Evolutionary conservation across 2,329 filamentous ascomycete species (phyloP).

Genomic region (Diplocarpon rosae): DNA sequence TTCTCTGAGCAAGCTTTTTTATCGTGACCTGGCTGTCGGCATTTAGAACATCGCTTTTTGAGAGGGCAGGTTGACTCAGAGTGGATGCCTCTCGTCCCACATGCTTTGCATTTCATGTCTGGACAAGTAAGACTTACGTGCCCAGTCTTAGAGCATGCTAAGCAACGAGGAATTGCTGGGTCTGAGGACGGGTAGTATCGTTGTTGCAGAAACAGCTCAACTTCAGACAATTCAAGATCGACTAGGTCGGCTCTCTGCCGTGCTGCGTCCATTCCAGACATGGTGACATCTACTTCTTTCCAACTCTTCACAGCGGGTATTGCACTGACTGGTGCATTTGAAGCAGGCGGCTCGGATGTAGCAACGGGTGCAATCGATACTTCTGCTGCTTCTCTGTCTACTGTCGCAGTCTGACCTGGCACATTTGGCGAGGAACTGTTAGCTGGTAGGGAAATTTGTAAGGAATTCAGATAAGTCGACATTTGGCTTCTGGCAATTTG

Average conservation of each 20-base stretch:
- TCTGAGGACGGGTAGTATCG: conserved; percentile 36
- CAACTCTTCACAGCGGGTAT: neutral
- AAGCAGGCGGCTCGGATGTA: too few species aligned
- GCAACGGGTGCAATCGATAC: too few species aligned
- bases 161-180: conserved; percentile 31
- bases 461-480: too few species aligned
- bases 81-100: conserved; percentile 34
- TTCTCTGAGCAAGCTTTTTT: conserved; percentile 43
- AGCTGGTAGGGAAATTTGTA: too few species aligned
- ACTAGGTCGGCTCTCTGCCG: neutral
- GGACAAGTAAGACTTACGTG: conserved; percentile 38
- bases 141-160: conserved; percentile 38
- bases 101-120: conserved; percentile 37
- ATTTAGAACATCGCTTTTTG: conserved; percentile 43
- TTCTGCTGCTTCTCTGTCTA: too few species aligned
- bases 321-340: too few species aligned
- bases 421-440: too few species aligned
- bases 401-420: too few species aligned
- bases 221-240: conserved; percentile 1
- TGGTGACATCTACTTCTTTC: neutral
- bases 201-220: conserved; percentile 27
- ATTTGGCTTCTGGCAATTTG: too few species aligned
- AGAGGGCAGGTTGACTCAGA: conserved; percentile 40
- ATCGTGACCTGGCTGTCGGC: conserved; percentile 50
- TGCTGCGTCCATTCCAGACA: neutral